These are phyloP conservation scores for Annona squamosa DNA, from an alignment of 164 flowering plant species.

Conservation along the genomic window DNA sequence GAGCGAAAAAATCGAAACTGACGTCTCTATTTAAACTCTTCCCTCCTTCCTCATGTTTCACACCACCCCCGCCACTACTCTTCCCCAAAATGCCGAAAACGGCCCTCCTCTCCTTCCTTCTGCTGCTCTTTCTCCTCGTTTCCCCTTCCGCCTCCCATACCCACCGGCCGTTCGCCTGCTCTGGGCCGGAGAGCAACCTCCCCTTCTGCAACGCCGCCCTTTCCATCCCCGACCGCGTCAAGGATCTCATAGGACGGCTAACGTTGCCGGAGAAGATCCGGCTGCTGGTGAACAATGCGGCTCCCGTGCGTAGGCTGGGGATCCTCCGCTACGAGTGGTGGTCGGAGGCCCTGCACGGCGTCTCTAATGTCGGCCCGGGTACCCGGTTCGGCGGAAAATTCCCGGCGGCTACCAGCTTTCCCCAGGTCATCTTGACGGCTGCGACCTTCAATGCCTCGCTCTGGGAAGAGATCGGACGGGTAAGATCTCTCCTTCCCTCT, in stretches of 20 bases:
- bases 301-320: constrained; percentile 69
- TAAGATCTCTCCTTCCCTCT: constrained; percentile 12
- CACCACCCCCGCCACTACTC: background rate
- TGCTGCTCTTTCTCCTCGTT: background rate
- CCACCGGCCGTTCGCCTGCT: constrained; percentile 61
- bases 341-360: constrained; percentile 96
- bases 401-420: constrained; percentile 84
- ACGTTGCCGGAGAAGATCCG: constrained; percentile 67
- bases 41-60: background rate
- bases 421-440: constrained; percentile 84
- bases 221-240: constrained; percentile 37
- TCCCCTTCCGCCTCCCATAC: constrained; percentile 5
- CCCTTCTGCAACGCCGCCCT: constrained; percentile 45
- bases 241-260: constrained; percentile 59
- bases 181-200: constrained; percentile 21
- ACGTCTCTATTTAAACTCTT: background rate
- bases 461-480: constrained; percentile 86
- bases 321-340: constrained; percentile 88
- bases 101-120: background rate
- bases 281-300: constrained; percentile 65
- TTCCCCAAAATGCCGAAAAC: constrained; percentile 5
- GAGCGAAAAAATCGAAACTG: no score
- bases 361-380: constrained; percentile 83
- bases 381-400: constrained; percentile 50
- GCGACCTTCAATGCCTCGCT: constrained; percentile 77